Evolutionary conservation across 208 protist genomes (phyloP).

Genomic region (Trypanosoma cruzi): DNA sequence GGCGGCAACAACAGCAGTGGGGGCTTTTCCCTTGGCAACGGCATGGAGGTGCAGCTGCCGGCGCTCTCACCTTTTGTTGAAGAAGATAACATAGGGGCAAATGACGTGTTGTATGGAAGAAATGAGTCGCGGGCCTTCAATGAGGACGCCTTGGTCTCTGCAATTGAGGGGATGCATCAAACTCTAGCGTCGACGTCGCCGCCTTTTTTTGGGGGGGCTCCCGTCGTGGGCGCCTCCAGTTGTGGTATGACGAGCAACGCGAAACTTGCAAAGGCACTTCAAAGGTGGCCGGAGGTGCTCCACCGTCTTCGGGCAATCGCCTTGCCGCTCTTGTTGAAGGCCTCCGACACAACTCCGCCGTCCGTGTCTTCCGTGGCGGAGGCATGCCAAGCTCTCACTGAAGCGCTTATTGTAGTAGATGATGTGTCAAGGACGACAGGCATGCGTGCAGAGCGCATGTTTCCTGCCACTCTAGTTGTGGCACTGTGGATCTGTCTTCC

Average conservation of each 20-base stretch:
- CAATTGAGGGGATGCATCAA: neutral
- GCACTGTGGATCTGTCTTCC: conserved; percentile 59
- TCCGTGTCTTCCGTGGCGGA: neutral
- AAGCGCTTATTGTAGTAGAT: conserved; percentile 22
- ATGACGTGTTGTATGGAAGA: neutral
- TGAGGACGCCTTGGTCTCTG: neutral
- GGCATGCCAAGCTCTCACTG: conserved; percentile 9
- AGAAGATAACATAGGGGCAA: neutral
- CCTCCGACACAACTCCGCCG: neutral
- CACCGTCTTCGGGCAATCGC: conserved; percentile 13
- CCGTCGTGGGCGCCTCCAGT: neutral
- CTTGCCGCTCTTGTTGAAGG: conserved; percentile 24
- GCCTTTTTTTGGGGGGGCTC: neutral
- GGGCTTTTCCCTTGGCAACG: conserved; percentile 26
- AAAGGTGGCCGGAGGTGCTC: conserved; percentile 11
- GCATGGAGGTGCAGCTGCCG: conserved; percentile 15
- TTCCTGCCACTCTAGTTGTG: conserved; percentile 51
- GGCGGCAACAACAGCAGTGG: neutral
- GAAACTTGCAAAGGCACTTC: conserved; percentile 10
- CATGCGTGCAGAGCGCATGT: conserved; percentile 44
- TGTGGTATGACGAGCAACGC: neutral
- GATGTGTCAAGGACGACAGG: conserved; percentile 27
- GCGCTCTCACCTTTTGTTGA: neutral
- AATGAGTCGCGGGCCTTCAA: neutral
- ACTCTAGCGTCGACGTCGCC: neutral